These are phyloP conservation scores for Nemania diffusa DNA, from an alignment of 2,329 filamentous ascomycete species.

Conservation along the genomic window DNA sequence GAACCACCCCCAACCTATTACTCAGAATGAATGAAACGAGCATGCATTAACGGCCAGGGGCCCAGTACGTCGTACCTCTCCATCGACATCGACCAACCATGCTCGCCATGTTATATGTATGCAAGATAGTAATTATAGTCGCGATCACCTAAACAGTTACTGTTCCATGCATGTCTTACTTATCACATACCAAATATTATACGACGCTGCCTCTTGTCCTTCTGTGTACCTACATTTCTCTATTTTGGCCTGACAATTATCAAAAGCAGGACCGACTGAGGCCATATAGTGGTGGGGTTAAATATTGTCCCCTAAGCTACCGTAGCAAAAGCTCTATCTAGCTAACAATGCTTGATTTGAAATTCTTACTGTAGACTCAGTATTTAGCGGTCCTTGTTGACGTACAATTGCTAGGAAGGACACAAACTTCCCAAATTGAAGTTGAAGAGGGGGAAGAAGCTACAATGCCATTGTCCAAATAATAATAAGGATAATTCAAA, in stretches of 20 bases:
- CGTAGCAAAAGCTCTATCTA: too few relatives aligned
- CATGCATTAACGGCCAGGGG: not conserved
- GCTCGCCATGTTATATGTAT: not conserved
- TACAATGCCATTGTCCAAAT: not conserved
- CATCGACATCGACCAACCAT: not conserved
- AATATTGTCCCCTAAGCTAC: too few relatives aligned
- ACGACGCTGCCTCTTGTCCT: not conserved
- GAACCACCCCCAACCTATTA: not conserved
- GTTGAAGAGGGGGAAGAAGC: not conserved
- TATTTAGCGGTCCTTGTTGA: too few relatives aligned
- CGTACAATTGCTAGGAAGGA: not conserved
- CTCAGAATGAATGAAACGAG: constrained; percentile 1
- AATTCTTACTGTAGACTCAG: too few relatives aligned
- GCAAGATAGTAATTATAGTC: not conserved
- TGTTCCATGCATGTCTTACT: not conserved
- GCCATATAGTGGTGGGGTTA: too few relatives aligned
- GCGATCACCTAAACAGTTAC: not conserved
- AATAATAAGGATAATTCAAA: too few relatives aligned
- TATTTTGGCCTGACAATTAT: too few relatives aligned
- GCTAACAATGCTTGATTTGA: too few relatives aligned
- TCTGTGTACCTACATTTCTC: too few relatives aligned
- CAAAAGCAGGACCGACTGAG: too few relatives aligned
- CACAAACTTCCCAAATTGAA: not conserved
- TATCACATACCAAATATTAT: not conserved
- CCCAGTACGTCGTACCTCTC: not conserved